Evolutionary conservation across 192 early-diverging fungal species (phyloP).

Genomic region (Spinellus fusiger): DNA sequence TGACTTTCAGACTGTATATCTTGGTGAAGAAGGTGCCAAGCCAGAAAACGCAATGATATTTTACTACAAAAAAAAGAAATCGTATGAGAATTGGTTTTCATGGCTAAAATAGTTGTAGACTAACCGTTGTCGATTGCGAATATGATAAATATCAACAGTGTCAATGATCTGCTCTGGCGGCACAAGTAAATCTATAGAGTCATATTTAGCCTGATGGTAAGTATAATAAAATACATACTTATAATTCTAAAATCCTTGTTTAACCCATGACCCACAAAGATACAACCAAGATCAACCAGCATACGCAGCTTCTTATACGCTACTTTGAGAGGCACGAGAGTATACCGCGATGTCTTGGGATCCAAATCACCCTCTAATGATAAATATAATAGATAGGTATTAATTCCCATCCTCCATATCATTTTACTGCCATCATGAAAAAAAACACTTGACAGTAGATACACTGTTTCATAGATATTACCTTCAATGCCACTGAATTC

Average conservation of each 20-base stretch:
- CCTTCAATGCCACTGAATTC: conserved; percentile 91
- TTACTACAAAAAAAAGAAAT: conserved; percentile 44
- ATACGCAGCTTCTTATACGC: conserved; percentile 88
- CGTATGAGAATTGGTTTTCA: not conserved
- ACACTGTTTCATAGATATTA: conserved; percentile 18
- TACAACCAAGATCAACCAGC: conserved; percentile 83
- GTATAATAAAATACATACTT: conserved; percentile 48
- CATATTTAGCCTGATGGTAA: not conserved
- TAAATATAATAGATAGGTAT: not conserved
- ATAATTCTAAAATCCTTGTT: conserved; percentile 95
- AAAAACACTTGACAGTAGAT: conserved; percentile 7
- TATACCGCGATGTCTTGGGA: conserved; percentile 58
- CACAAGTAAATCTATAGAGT: conserved; percentile 67
- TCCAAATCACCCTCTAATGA: conserved; percentile 78
- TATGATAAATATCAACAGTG: conserved; percentile 89
- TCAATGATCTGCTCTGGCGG: conserved; percentile 85
- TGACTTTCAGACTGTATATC: conserved; percentile 88
- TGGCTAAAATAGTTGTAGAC: not conserved
- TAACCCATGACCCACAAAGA: conserved; percentile 93
- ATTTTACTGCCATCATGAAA: not conserved
- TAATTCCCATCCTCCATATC: no score
- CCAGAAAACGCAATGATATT: conserved; percentile 86
- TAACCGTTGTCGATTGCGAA: conserved; percentile 71
- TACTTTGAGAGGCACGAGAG: conserved; percentile 86
- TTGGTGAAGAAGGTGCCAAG: conserved; percentile 77